Conservation (phyloP, 2,329 filamentous ascomycete genomes). For the Neofusicoccum umdonicola region DNA sequence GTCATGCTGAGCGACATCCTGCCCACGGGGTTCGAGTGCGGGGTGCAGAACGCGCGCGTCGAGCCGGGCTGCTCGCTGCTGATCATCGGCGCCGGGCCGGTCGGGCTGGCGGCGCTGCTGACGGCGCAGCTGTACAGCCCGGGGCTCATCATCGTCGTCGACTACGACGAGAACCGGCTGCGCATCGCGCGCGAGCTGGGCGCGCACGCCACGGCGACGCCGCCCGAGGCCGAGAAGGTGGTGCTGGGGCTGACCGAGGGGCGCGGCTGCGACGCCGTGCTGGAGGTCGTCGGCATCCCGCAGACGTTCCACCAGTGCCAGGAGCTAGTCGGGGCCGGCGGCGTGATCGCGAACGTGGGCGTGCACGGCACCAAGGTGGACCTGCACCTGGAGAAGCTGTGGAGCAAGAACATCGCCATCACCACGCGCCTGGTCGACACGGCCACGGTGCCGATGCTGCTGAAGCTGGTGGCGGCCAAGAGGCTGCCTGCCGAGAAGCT, state of each 20-base stretch:
- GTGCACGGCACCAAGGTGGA: constrained; percentile 56
- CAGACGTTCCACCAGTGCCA: constrained; percentile 55
- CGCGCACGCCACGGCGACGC: constrained; percentile 42
- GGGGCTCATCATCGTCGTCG: constrained; percentile 51
- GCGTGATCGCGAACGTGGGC: constrained; percentile 57
- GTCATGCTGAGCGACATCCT: constrained; percentile 58
- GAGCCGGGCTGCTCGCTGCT: constrained; percentile 53
- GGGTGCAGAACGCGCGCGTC: constrained; percentile 52
- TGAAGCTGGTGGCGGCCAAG: constrained; percentile 46
- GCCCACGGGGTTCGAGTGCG: constrained; percentile 57
- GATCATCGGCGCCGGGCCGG: constrained; percentile 56
- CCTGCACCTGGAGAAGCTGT: constrained; percentile 54
- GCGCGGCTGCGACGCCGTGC: constrained; percentile 56
- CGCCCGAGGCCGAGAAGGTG: constrained; percentile 33
- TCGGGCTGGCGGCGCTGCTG: constrained; percentile 56
- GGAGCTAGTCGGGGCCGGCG: constrained; percentile 53
- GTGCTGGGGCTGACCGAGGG: constrained; percentile 49
- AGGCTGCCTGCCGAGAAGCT: constrained; percentile 44
- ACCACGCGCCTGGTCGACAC: constrained; percentile 51
- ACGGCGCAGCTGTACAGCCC: constrained; percentile 57
- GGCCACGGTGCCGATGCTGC: constrained; percentile 48
- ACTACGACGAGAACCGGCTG: constrained; percentile 50
- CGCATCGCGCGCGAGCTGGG: constrained; percentile 49
- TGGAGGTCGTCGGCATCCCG: constrained; percentile 57
- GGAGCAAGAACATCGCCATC: constrained; percentile 54